These are phyloP conservation scores for Apiotrichum veenhuisii DNA, from an alignment of 1,284 basidiomycete species.

Conservation along the genomic window DNA sequence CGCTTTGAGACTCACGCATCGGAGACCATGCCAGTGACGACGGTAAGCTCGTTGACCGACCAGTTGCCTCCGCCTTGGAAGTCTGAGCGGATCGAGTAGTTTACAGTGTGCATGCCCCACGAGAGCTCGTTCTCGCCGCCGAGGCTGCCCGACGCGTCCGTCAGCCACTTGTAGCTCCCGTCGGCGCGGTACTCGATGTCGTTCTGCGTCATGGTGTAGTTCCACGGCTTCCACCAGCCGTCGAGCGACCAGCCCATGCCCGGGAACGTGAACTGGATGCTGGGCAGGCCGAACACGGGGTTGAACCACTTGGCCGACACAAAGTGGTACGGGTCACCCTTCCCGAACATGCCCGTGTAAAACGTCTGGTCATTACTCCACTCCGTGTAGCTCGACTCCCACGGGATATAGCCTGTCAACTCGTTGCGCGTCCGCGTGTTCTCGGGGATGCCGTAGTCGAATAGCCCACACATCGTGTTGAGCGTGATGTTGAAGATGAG, in stretches of 20 bases:
- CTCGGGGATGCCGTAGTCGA: neutral
- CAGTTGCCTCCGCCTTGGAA: neutral
- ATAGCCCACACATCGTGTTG: neutral
- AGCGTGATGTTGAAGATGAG: neutral
- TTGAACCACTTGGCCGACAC: neutral
- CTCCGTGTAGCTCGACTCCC: neutral
- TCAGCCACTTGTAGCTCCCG: neutral
- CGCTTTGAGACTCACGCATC: constrained; percentile 2
- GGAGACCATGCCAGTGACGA: neutral
- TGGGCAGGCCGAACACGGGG: neutral
- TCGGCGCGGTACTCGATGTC: constrained; percentile 34
- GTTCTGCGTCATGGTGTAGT: neutral
- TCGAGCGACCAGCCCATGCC: neutral
- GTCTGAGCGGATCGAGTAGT: neutral
- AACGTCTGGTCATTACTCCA: neutral
- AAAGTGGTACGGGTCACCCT: neutral
- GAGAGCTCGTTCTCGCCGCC: neutral
- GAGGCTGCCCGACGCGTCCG: neutral
- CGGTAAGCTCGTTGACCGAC: neutral
- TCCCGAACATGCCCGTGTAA: neutral
- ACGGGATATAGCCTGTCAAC: neutral
- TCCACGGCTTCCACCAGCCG: neutral
- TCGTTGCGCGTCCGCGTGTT: neutral
- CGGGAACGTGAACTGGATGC: neutral
- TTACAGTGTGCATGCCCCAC: neutral